Evolutionary conservation across 1,139 yeast genomes (phyloP).

Genomic region (Lipomyces yarrowii): DNA sequence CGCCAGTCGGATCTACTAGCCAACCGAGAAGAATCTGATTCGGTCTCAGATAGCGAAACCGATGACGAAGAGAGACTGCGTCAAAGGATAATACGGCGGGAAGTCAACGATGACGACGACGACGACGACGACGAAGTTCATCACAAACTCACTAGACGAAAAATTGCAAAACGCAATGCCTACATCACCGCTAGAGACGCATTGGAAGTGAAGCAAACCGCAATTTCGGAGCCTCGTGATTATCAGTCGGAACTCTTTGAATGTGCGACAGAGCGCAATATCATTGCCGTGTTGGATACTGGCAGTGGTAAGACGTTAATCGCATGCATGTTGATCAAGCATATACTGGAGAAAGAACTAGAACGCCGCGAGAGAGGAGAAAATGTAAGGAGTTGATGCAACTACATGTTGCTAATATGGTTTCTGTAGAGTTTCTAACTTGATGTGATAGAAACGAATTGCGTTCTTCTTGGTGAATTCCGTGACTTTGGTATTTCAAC

Average conservation of each 20-base stretch:
- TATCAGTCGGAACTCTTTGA: constrained; percentile 26
- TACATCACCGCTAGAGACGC: constrained; percentile 3
- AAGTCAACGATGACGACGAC: background rate
- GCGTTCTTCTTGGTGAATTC: constrained; percentile 27
- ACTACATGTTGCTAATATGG: background rate
- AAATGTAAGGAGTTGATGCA: background rate
- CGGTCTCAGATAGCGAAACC: background rate
- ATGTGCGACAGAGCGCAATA: constrained; percentile 14
- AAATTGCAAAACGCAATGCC: constrained; percentile 3
- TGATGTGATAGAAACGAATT: constrained; percentile 4
- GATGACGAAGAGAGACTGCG: background rate
- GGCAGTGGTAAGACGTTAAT: constrained; percentile 31
- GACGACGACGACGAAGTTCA: background rate
- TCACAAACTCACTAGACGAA: background rate
- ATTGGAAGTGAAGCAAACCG: background rate
- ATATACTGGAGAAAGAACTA: constrained; percentile 9
- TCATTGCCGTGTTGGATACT: constrained; percentile 29
- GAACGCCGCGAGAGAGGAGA: constrained; percentile 8
- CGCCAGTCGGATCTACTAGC: background rate
- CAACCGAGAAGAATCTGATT: constrained; percentile 3
- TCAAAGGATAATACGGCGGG: background rate
- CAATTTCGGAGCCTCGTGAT: constrained; percentile 11
- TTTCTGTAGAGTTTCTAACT: too few species aligned
- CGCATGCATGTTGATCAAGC: constrained; percentile 21
- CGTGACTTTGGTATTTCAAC: constrained; percentile 31